phyloP scores from a whole-genome alignment of 2,329 filamentous ascomycete genomes.

The Fusarium ambrosium region DNA sequence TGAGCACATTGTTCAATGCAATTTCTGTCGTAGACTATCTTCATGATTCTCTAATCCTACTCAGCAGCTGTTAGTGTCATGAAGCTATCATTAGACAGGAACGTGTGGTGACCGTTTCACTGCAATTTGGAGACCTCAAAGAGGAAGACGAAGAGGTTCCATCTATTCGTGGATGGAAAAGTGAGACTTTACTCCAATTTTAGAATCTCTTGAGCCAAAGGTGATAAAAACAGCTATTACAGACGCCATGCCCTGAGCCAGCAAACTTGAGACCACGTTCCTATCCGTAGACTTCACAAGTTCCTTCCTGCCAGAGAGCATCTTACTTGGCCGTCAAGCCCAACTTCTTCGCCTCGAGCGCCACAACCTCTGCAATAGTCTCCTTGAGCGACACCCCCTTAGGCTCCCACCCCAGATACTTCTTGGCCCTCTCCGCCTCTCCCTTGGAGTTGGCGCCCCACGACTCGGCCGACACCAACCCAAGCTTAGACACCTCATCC shows the following conservation, averaged over 20 bases:
- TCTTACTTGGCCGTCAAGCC: constrained; percentile 49
- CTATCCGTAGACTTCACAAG: not conserved
- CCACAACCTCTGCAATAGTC: constrained; percentile 55
- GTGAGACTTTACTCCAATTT: not conserved
- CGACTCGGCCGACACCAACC: constrained; percentile 43
- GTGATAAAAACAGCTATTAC: not conserved
- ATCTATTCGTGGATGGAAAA: not conserved
- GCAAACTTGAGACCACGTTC: not conserved
- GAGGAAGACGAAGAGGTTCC: not conserved
- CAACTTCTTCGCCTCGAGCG: constrained; percentile 55
- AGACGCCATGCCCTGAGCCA: not conserved
- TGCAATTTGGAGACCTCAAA: not conserved
- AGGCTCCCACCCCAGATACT: constrained; percentile 62
- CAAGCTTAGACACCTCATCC: constrained; percentile 48
- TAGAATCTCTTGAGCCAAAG: not conserved
- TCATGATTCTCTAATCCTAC: not conserved
- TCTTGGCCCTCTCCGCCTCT: constrained; percentile 57
- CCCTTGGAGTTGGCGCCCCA: constrained; percentile 61
- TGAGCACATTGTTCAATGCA: not conserved
- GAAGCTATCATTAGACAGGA: not conserved
- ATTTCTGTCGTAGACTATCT: not conserved
- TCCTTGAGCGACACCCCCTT: constrained; percentile 54
- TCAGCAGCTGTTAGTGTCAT: not conserved
- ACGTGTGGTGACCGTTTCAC: not conserved
- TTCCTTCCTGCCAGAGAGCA: not conserved